phyloP scores from a whole-genome alignment of 768 basidiomycete genomes.

The Cystofilobasidium bisporidii region DNA sequence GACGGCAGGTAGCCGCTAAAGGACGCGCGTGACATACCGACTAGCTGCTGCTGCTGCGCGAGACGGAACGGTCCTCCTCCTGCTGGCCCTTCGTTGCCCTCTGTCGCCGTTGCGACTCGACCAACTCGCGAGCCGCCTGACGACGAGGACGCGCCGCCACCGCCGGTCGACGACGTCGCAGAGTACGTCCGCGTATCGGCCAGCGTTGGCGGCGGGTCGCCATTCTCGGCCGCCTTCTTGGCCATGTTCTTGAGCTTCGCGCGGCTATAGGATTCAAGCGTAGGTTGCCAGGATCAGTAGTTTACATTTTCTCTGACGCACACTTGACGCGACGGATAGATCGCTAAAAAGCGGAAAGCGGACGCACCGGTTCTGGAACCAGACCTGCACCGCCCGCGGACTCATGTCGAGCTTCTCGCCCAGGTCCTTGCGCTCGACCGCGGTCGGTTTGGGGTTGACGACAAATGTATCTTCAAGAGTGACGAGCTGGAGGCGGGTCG shows the following conservation, averaged over 20 bases:
- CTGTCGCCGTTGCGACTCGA: neutral
- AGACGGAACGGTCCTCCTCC: no score
- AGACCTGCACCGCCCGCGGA: conserved; percentile 86
- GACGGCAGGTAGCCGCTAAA: no score
- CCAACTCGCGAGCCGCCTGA: neutral
- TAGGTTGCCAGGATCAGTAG: no score
- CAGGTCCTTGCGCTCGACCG: conserved; percentile 60
- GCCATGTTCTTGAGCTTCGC: conserved; percentile 70
- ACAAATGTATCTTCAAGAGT: conserved; percentile 80
- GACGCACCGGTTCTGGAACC: conserved; percentile 70
- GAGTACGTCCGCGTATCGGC: neutral
- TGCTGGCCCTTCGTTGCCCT: neutral
- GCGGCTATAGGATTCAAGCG: conserved; percentile 48
- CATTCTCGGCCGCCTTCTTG: conserved; percentile 43
- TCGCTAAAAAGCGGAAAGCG: neutral
- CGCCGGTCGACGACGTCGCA: no score
- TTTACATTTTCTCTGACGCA: no score
- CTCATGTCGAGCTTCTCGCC: conserved; percentile 82
- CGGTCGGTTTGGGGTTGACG: conserved; percentile 81
- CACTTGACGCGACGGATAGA: no score
- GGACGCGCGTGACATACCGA: no score
- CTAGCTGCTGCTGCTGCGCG: no score
- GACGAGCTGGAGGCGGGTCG: conserved; percentile 76
- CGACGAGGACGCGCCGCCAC: neutral
- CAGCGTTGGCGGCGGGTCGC: neutral